Percentiles rank a stretch among this genome's conserved stretches.
Conservation (phyloP, 306 rosid species). For the Vigna angularis region DNA sequence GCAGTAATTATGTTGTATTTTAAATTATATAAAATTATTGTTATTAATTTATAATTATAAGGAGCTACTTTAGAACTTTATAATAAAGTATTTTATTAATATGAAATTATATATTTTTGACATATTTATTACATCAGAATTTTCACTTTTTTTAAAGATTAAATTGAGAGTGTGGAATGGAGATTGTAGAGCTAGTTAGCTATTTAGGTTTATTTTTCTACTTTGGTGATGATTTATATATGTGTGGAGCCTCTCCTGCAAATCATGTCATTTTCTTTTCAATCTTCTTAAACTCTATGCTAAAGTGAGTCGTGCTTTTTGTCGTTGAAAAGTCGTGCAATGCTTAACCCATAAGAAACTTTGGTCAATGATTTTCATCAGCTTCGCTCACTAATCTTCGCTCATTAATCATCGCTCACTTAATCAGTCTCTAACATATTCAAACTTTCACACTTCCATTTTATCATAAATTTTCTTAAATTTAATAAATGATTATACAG, state of each 20-base stretch:
- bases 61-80: no score
- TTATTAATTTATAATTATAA: no score
- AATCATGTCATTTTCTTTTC: conserved; percentile 32
- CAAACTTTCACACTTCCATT: neutral
- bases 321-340: conserved; percentile 49
- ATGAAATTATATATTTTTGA: no score
- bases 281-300: conserved; percentile 38
- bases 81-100: no score
- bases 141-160: neutral
- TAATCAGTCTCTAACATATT: neutral
- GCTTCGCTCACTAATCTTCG: neutral
- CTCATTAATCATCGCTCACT: neutral
- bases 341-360: conserved; percentile 80
- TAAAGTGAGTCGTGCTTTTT: conserved; percentile 45
- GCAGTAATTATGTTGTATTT: no score
- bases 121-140: no score
- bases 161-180: no score
- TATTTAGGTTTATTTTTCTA: no score
- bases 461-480: no score
- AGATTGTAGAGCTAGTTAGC: no score
- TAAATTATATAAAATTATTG: no score
- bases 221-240: neutral
- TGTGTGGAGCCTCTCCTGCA: conserved; percentile 48
- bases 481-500: no score
- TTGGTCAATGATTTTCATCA: conserved; percentile 23